Percentiles rank a stretch among this genome's conserved stretches.
Evolutionary conservation across 2,329 filamentous ascomycete genomes (phyloP).

Genomic region (Gliomastix tumulicola): DNA sequence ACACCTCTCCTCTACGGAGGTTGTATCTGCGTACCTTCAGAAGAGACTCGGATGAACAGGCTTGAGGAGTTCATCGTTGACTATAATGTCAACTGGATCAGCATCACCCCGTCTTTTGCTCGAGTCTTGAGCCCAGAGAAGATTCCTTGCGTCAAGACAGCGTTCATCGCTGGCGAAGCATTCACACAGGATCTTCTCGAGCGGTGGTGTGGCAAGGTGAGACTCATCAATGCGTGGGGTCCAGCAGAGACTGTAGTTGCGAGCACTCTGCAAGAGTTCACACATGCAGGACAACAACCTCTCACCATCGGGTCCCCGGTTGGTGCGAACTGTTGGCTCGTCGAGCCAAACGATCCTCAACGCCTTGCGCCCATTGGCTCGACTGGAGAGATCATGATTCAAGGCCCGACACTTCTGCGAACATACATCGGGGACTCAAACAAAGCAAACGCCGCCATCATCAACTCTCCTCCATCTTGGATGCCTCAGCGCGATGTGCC

Average conservation of each 20-base stretch:
- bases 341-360: slow-evolving; percentile 8
- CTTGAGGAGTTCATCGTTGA: slow-evolving; percentile 12
- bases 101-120: slow-evolving; percentile 6
- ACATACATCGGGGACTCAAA: slow-evolving; percentile 34
- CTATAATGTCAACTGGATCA: slow-evolving; percentile 10
- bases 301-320: slow-evolving; percentile 1
- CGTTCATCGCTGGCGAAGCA: slow-evolving; percentile 6
- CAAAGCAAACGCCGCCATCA: slow-evolving; percentile 13
- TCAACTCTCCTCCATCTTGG: background rate
- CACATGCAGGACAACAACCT: background rate
- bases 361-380: slow-evolving; percentile 11
- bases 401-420: slow-evolving; percentile 26
- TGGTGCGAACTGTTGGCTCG: slow-evolving; percentile 8
- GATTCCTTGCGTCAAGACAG: slow-evolving; percentile 1
- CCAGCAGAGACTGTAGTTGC: slow-evolving; percentile 3
- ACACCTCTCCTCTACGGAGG: slow-evolving; percentile 1
- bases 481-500: background rate
- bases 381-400: slow-evolving; percentile 21
- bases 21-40: slow-evolving; percentile 2
- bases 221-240: slow-evolving; percentile 6
- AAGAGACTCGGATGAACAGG: slow-evolving; percentile 5
- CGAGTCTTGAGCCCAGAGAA: background rate
- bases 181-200: slow-evolving; percentile 5
- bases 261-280: slow-evolving; percentile 5
- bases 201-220: slow-evolving; percentile 4